Base-by-base conservation (phyloP, 331 rosid genomes). In the Stylosanthes scabra region DNA sequence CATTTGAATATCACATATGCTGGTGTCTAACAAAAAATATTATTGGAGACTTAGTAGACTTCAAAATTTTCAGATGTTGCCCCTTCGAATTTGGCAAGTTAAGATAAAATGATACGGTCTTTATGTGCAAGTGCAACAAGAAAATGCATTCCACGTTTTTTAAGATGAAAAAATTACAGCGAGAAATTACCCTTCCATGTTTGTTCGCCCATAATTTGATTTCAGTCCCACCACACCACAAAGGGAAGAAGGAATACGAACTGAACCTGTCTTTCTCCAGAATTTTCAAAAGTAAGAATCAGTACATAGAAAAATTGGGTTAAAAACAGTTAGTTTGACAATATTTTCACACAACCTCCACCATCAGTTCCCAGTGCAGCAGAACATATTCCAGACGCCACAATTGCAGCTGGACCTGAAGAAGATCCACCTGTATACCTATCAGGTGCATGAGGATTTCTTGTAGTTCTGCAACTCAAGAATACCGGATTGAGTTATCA, bases 361-460 rank as follows among this genome's bases (percentile, higher is more conserved):
- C 96, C 97, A 59, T 89, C 98, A 41, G 98, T 94, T 76, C 97
- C 98, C 73, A 94, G 89, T 29, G 98, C 96, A 44, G 98, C 98
- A 74, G 96, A 84, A 69, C 97, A 94, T 45, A 94, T 51, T 81
- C 98, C 98, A 78, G 95, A 88, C 66, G 97, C 98, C 78, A 94
- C 97, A 84, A 94, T 69, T 73, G 98, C 97, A 66, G 97, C 98
- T 11, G 98, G 96, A 64, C 98, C 98, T 4, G 98, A 94, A 58
- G 98, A 94, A 79, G 98, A 94, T 76, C 98, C 98, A 10, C 97
- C 98, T 2, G 98, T 94, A 72, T 94, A 94, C 80, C 98, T 85
- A 55, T 91, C 97, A 69, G 74, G 91, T 50, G 93, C 97, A 83
- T 91, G 98, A 66, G 97, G 98, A 88, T 94, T 93, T 83, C 98